Percentiles rank a stretch among this genome's conserved stretches.
These are phyloP conservation scores for Rhodomyrtus tomentosa DNA, from an alignment of 345 rosid species.

Conservation along the genomic window DNA sequence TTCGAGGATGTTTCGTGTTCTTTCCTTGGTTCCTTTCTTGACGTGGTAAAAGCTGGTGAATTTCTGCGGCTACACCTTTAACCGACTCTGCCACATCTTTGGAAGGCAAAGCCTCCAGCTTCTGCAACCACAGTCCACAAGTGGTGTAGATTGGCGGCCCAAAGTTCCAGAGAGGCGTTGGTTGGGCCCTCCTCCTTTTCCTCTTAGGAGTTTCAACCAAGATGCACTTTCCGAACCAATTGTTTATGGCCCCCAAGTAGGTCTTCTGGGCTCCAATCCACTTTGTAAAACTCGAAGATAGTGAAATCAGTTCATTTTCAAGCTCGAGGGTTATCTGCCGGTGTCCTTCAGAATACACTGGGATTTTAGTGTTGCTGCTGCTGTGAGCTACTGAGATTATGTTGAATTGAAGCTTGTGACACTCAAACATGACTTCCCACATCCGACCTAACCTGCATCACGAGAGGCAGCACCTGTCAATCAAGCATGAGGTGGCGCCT, in stretches of 20 bases:
- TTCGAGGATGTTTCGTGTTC: constrained; percentile 6
- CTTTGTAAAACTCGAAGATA: constrained; percentile 57
- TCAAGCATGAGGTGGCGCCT: not conserved
- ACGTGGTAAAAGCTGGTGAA: constrained; percentile 46
- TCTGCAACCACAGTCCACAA: constrained; percentile 55
- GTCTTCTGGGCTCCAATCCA: constrained; percentile 66
- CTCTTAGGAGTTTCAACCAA: constrained; percentile 13
- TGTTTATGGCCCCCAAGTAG: constrained; percentile 55
- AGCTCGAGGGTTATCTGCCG: constrained; percentile 48
- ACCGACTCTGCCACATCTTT: constrained; percentile 49
- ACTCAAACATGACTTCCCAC: constrained; percentile 93
- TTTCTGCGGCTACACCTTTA: constrained; percentile 53
- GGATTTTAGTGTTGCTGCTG: constrained; percentile 31
- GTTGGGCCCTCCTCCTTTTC: constrained; percentile 12
- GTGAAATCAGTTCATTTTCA: constrained; percentile 41
- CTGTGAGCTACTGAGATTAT: constrained; percentile 42
- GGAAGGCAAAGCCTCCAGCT: constrained; percentile 28
- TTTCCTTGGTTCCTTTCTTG: constrained; percentile 70
- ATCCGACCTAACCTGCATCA: constrained; percentile 65
- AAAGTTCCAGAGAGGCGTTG: constrained; percentile 1
- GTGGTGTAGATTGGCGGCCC: constrained; percentile 81
- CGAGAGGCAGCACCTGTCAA: not conserved
- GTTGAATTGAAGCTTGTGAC: constrained; percentile 67
- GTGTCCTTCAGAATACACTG: constrained; percentile 45
- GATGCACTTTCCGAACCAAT: constrained; percentile 72